Conservation (phyloP, 2,329 filamentous ascomycete genomes). For the Botrytis hyacinthi region DNA sequence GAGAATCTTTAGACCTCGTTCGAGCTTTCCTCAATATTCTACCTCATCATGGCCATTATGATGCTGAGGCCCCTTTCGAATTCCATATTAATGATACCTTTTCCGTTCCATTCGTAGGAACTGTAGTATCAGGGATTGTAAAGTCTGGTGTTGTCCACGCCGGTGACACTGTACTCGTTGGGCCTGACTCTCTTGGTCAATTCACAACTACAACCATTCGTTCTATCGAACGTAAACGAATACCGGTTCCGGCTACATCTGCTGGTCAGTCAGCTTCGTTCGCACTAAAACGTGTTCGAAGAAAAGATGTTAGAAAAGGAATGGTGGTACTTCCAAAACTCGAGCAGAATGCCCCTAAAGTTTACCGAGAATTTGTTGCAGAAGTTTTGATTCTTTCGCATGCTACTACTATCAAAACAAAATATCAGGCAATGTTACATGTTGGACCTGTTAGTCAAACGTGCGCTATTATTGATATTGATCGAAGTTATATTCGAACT, state of each 20-base stretch:
- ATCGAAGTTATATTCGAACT: constrained; percentile 90
- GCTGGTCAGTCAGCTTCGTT: constrained; percentile 93
- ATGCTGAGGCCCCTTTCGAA: constrained; percentile 83
- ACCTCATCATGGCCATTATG: constrained; percentile 90
- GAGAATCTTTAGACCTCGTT: constrained; percentile 84
- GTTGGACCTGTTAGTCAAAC: constrained; percentile 94
- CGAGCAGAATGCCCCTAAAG: constrained; percentile 68
- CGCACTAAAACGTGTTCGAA: constrained; percentile 79
- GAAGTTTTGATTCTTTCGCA: constrained; percentile 95
- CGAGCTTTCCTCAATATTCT: constrained; percentile 93
- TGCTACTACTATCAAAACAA: constrained; percentile 93
- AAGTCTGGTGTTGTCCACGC: constrained; percentile 84
- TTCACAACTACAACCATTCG: constrained; percentile 85
- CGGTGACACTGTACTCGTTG: constrained; percentile 85
- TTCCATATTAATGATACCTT: constrained; percentile 98
- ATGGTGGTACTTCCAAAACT: constrained; percentile 93
- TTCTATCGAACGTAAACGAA: constrained; percentile 92
- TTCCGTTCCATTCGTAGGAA: constrained; percentile 94
- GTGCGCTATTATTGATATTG: constrained; percentile 95
- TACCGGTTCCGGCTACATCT: constrained; percentile 80
- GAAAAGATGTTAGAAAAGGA: constrained; percentile 93
- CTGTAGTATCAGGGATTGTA: constrained; percentile 91
- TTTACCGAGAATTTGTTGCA: constrained; percentile 73
- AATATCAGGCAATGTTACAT: constrained; percentile 97
- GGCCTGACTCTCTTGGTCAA: constrained; percentile 85